Base-by-base conservation (phyloP, 2,329 filamentous ascomycete genomes). In the Colletotrichum theobromicola region DNA sequence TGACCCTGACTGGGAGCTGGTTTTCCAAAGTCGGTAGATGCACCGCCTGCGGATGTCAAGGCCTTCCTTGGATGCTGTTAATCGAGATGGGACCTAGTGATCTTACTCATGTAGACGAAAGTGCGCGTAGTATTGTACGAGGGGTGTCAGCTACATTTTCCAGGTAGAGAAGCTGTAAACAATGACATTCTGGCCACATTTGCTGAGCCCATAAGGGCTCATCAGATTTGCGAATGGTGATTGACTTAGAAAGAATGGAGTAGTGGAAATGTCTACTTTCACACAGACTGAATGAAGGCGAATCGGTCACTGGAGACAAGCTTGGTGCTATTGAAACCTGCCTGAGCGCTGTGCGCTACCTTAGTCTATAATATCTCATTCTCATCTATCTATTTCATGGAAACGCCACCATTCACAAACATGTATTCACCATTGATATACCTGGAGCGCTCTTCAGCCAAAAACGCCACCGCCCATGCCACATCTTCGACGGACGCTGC, bases 401-500 rank as follows among this genome's bases (percentile, higher is more conserved):
- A 55, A 55, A 55, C 50, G 16, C 77, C 77, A n/a, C 81, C 81
- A 37, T 79, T 81, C 34, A 79, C 80, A 74, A 78, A 76, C 57
- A 82, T 42, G 57, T 82, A 78, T 46, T 76, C 71, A 4, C 87
- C 88, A 77, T 88, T 89, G 5, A 89, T 81, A 86, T 87, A 89
- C 18, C 85, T 82, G 4, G 86, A 83, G 55, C 83, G 77, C 61
- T 85, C 84, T 75, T 87, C 84, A 63, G 84, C 86, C 30, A 89
- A 72, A 72, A 88, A 86, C 1, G 79, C 85, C 2, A 89, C 87
- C 13, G 84, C 21, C 50, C 85, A 76, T 79, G 87, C 1, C 87
- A 87, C 75, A 89, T 84, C 77, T 89, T 88, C 34, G 84, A 82
- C 8, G 84, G 82, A 74, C 81, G 1, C 80, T 87, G 81, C 89